Evolutionary conservation across 106 monocot species (phyloP).

Genomic region (Acorus gramineus): DNA sequence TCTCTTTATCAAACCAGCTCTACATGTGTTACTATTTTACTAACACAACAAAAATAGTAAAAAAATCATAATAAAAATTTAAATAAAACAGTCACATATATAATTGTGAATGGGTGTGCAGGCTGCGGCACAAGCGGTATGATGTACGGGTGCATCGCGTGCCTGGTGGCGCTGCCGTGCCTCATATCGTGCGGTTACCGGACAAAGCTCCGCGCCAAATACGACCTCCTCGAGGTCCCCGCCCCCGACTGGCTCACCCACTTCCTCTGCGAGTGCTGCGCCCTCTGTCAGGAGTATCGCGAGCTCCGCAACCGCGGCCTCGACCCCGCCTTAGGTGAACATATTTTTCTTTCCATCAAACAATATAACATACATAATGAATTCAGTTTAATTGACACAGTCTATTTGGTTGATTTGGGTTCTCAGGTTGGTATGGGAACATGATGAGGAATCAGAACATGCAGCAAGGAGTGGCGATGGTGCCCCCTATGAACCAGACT

Average conservation of each 20-base stretch:
- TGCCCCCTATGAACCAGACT: background rate
- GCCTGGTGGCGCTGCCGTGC: background rate
- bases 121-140: background rate
- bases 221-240: background rate
- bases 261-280: conserved; percentile 1
- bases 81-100: too few relatives aligned
- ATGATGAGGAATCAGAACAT: background rate
- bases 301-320: conserved; percentile 7
- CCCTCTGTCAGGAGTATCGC: conserved; percentile 9
- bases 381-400: background rate
- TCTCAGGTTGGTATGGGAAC: conserved; percentile 5
- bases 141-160: background rate
- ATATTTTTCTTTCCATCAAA: background rate
- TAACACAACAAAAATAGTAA: too few relatives aligned
- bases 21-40: too few relatives aligned
- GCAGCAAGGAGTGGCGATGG: background rate
- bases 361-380: background rate
- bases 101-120: background rate
- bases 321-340: background rate
- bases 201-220: conserved; percentile 3
- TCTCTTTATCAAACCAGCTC: too few relatives aligned
- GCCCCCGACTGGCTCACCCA: background rate
- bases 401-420: background rate
- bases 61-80: too few relatives aligned
- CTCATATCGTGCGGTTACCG: conserved; percentile 3